Evolutionary conservation across 495 filamentous ascomycete genomes (phyloP).

Genomic region (Xylaria longipes): DNA sequence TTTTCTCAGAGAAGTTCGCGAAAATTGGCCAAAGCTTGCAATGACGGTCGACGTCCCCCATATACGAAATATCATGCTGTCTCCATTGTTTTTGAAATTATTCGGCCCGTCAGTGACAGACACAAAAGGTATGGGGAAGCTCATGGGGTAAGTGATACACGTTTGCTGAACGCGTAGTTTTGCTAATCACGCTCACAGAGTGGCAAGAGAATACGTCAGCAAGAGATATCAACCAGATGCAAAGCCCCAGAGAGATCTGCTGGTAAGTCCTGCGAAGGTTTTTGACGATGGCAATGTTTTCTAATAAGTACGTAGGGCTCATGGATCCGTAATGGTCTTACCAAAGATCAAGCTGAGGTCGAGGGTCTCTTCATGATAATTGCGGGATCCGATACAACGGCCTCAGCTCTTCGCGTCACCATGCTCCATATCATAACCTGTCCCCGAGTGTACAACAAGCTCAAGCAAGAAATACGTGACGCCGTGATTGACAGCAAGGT

Average conservation of each 20-base stretch:
- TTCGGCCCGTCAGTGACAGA: conserved; percentile 37
- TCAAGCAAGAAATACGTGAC: conserved; percentile 72
- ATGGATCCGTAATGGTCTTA: conserved; percentile 51
- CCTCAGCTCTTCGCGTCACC: conserved; percentile 61
- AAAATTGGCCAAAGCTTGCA: conserved; percentile 31
- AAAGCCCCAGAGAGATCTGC: conserved; percentile 45
- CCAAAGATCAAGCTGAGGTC: conserved; percentile 44
- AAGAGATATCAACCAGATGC: conserved; percentile 37
- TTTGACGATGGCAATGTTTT: conserved; percentile 39
- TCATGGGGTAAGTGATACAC: conserved; percentile 32
- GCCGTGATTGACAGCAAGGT: conserved; percentile 57
- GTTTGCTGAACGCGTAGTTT: neutral
- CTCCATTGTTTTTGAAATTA: conserved; percentile 25
- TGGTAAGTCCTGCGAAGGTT: conserved; percentile 40
- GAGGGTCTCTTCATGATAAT: conserved; percentile 52
- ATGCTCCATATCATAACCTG: conserved; percentile 58
- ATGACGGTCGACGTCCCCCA: conserved; percentile 37
- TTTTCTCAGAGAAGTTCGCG: conserved; percentile 46
- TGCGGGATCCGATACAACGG: conserved; percentile 62
- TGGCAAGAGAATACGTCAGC: conserved; percentile 36
- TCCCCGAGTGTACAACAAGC: conserved; percentile 56
- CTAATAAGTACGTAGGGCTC: conserved; percentile 35
- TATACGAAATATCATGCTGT: conserved; percentile 34
- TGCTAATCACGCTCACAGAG: conserved; percentile 14
- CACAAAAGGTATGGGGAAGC: conserved; percentile 26